Evolutionary conservation across 176 grass and related monocot species (phyloP).

Genomic region (Olyra latifolia): DNA sequence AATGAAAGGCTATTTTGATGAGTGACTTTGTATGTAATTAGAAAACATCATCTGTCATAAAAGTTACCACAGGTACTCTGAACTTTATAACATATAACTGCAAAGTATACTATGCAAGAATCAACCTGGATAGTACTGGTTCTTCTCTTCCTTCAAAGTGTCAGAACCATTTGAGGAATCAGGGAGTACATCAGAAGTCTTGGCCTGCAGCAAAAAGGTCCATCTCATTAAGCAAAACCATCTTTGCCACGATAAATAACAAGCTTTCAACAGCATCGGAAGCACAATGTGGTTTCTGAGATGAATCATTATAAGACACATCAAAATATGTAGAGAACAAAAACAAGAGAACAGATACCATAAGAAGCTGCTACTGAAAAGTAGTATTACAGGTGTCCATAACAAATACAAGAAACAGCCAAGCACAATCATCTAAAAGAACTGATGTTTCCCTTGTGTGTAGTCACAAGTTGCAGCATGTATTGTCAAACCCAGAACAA

Average conservation of each 20-base stretch:
- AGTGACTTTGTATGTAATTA: not conserved
- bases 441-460: not conserved
- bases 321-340: slow-evolving; percentile 14
- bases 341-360: not conserved
- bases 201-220: slow-evolving; percentile 38
- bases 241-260: not conserved
- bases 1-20: slow-evolving; percentile 5
- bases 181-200: slow-evolving; percentile 41
- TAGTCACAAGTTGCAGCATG: not conserved
- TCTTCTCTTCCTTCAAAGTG: slow-evolving; percentile 64
- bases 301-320: slow-evolving; percentile 20
- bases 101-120: slow-evolving; percentile 16
- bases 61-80: not conserved
- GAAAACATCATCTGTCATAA: slow-evolving; percentile 25
- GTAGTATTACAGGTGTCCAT: not conserved
- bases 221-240: slow-evolving; percentile 13
- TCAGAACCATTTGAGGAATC: slow-evolving; percentile 60
- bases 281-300: not conserved
- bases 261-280: slow-evolving; percentile 5
- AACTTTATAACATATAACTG: not conserved
- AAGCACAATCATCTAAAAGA: slow-evolving; percentile 12
- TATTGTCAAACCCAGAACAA: not conserved
- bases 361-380: not conserved
- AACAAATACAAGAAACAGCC: not conserved
- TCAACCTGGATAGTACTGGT: slow-evolving; percentile 75